A percentile compares a stretch with the other conserved stretches of the same genome.
Conservation (phyloP, 2,329 filamentous ascomycete genomes). For the Neospermospora avenae region DNA sequence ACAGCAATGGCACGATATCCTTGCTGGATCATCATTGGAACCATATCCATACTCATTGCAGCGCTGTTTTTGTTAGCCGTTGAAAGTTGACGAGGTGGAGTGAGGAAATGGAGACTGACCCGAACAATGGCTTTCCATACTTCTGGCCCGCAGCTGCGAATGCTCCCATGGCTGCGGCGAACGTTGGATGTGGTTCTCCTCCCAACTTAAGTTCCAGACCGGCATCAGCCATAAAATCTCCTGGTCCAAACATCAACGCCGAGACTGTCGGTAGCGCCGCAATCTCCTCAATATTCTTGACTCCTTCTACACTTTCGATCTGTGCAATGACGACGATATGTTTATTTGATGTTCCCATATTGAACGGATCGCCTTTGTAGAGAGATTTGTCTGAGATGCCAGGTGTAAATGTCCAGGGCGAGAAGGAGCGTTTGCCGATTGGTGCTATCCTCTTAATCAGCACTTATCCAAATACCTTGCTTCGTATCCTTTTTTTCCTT, state of each 20-base stretch:
- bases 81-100: not conserved
- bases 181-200: conserved; percentile 7
- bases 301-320: conserved; percentile 12
- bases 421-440: conserved; percentile 9
- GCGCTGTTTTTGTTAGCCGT: not conserved
- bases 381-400: conserved; percentile 7
- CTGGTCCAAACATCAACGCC: conserved; percentile 11
- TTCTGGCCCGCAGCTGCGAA: conserved; percentile 7
- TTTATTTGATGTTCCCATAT: conserved; percentile 8
- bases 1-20: conserved; percentile 5
- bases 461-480: not conserved
- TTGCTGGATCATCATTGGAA: conserved; percentile 7
- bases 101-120: not conserved
- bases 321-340: conserved; percentile 9
- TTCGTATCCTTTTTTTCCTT: too few species aligned
- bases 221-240: conserved; percentile 9
- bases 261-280: conserved; percentile 1
- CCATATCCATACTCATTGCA: conserved; percentile 5
- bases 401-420: conserved; percentile 10
- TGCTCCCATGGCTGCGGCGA: conserved; percentile 6
- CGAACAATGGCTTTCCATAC: conserved; percentile 8
- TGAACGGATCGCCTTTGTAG: conserved; percentile 5
- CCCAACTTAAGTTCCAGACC: conserved; percentile 4
- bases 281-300: conserved; percentile 11
- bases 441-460: not conserved